A percentile compares a stretch with the other conserved stretches of the same genome.
These are phyloP conservation scores for Ogataea ganodermae DNA, from an alignment of 805 yeast species.

Conservation along the genomic window DNA sequence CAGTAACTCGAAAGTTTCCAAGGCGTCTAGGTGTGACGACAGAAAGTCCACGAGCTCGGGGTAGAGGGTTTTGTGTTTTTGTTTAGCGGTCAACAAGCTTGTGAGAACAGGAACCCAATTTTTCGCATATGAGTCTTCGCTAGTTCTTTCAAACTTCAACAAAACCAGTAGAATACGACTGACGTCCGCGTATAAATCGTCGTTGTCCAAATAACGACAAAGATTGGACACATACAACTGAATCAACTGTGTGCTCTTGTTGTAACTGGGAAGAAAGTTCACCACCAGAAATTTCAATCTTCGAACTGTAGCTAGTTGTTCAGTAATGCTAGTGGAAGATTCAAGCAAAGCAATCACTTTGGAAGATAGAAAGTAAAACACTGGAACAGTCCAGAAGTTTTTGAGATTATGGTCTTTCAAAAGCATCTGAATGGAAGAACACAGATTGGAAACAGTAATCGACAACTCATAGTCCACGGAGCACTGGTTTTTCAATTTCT, in stretches of 20 bases:
- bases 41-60: conserved; percentile 3
- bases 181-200: conserved; percentile 30
- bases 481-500: conserved; percentile 8
- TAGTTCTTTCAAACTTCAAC: conserved; percentile 10
- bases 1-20: not conserved
- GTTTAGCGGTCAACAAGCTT: conserved; percentile 11
- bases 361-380: conserved; percentile 41
- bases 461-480: conserved; percentile 21
- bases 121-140: conserved; percentile 10
- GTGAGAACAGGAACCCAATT: conserved; percentile 27
- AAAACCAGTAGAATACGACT: conserved; percentile 28
- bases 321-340: conserved; percentile 24
- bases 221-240: conserved; percentile 26
- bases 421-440: conserved; percentile 14
- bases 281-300: conserved; percentile 40
- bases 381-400: conserved; percentile 39
- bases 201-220: conserved; percentile 25
- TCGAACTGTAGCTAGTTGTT: conserved; percentile 34
- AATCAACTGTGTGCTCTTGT: conserved; percentile 19
- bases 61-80: not conserved
- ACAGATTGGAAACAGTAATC: conserved; percentile 11
- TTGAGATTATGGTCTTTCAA: conserved; percentile 6
- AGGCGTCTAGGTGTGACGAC: not conserved
- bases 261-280: conserved; percentile 26
- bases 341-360: conserved; percentile 33